Evolutionary conservation across 202 grass and related monocot species (phyloP).

Genomic region (Dendrocalamus latiflorus): DNA sequence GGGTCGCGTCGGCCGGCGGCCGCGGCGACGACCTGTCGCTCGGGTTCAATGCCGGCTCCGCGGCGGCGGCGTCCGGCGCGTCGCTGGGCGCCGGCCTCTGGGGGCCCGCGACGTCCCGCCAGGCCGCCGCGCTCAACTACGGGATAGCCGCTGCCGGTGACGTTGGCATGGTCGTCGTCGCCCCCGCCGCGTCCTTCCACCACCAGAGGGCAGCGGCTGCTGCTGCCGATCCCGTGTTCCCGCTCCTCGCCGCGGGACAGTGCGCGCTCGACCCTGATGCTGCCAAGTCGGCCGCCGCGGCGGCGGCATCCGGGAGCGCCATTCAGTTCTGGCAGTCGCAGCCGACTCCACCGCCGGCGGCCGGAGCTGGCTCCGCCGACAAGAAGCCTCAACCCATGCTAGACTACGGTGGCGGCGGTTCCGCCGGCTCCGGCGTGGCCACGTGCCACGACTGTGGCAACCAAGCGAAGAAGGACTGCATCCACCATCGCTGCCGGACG

Average conservation of each 20-base stretch:
- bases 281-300: not conserved
- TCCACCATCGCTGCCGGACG: constrained; percentile 76
- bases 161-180: constrained; percentile 70
- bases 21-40: constrained; percentile 69
- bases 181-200: constrained; percentile 55
- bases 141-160: constrained; percentile 39
- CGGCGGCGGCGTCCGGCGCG: not conserved
- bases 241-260: constrained; percentile 65
- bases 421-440: constrained; percentile 14
- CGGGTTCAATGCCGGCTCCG: no score
- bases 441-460: no score
- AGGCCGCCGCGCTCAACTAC: constrained; percentile 46
- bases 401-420: constrained; percentile 39
- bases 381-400: constrained; percentile 53
- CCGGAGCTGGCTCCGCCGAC: constrained; percentile 23
- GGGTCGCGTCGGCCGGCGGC: constrained; percentile 55
- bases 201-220: constrained; percentile 20
- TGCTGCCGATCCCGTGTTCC: constrained; percentile 43
- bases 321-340: constrained; percentile 83
- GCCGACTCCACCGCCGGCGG: not conserved
- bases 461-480: constrained; percentile 97
- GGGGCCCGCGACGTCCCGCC: constrained; percentile 32
- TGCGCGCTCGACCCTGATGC: constrained; percentile 35
- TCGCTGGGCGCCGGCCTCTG: constrained; percentile 32
- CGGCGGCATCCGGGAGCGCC: not conserved